phyloP scores from a whole-genome alignment of 1,139 yeast genomes.

The Eremothecium coryli region DNA sequence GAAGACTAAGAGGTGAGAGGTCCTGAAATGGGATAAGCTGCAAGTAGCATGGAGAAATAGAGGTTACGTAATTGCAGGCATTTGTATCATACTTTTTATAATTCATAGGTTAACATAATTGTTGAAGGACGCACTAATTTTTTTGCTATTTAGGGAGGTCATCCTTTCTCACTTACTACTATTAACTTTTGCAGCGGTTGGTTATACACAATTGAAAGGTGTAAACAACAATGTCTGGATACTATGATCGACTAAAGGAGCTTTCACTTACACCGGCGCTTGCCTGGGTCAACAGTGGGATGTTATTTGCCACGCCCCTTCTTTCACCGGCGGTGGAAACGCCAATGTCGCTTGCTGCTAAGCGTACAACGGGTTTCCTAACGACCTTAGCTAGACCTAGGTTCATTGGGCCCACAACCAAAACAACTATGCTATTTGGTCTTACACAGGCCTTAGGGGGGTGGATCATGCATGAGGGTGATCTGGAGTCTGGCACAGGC shows the following conservation, averaged over 20 bases:
- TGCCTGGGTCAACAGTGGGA: constrained; percentile 39
- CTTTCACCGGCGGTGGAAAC: constrained; percentile 27
- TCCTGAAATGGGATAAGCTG: no score
- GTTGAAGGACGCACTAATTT: neutral
- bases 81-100: neutral
- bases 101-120: constrained; percentile 3
- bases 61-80: neutral
- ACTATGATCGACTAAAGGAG: constrained; percentile 28
- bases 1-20: constrained; percentile 99
- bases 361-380: constrained; percentile 8
- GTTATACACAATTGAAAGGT: no score
- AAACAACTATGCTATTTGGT: constrained; percentile 51
- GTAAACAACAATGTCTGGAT: no score
- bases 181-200: no score
- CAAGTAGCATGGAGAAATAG: neutral
- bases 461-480: constrained; percentile 74
- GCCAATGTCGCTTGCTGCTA: constrained; percentile 11
- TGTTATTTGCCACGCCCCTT: constrained; percentile 40
- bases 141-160: neutral
- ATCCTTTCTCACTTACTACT: no score
- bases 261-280: constrained; percentile 45
- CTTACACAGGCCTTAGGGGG: constrained; percentile 70
- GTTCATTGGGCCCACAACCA: constrained; percentile 38
- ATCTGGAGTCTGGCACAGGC: constrained; percentile 76
- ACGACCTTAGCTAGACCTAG: constrained; percentile 14